These are phyloP conservation scores for Pseudocercospora fuligena DNA, from an alignment of 2,329 filamentous ascomycete species.

Conservation along the genomic window DNA sequence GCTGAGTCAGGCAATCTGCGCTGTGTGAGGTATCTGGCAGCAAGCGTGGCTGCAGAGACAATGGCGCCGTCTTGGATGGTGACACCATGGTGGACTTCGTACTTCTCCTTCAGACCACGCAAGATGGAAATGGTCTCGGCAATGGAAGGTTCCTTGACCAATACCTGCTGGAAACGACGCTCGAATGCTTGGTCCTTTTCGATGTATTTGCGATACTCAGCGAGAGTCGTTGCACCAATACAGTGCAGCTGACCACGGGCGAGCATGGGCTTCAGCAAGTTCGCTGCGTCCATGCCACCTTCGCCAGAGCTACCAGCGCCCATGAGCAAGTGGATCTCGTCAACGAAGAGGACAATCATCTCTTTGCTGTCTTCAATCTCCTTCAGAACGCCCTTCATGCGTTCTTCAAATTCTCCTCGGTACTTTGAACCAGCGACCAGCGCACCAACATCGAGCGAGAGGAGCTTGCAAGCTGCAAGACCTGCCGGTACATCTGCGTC, in stretches of 20 bases:
- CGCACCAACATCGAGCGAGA: conserved; percentile 93
- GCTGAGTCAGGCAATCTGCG: conserved; percentile 93
- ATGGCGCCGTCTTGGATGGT: conserved; percentile 94
- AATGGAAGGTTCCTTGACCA: conserved; percentile 92
- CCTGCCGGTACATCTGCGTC: conserved; percentile 97
- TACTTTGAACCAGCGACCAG: conserved; percentile 98
- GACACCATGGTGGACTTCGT: conserved; percentile 97
- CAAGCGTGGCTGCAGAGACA: conserved; percentile 87
- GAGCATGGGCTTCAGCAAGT: conserved; percentile 96
- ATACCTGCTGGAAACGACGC: conserved; percentile 95
- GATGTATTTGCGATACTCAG: conserved; percentile 97
- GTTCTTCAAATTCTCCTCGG: conserved; percentile 96
- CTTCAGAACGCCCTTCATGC: conserved; percentile 98
- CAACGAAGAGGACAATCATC: conserved; percentile 96
- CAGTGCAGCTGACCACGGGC: conserved; percentile 96
- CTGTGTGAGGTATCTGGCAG: conserved; percentile 89
- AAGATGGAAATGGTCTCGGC: conserved; percentile 94
- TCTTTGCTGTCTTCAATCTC: conserved; percentile 95
- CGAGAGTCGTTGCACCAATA: conserved; percentile 93
- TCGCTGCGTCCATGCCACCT: conserved; percentile 98
- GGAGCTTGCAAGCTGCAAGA: conserved; percentile 86
- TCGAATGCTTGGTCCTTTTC: conserved; percentile 99
- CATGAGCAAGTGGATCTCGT: conserved; percentile 99
- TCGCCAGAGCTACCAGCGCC: conserved; percentile 92
- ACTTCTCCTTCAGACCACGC: conserved; percentile 96